Evolutionary conservation across 345 rosid species (phyloP).

Genomic region (Pseudoturritis turrita): DNA sequence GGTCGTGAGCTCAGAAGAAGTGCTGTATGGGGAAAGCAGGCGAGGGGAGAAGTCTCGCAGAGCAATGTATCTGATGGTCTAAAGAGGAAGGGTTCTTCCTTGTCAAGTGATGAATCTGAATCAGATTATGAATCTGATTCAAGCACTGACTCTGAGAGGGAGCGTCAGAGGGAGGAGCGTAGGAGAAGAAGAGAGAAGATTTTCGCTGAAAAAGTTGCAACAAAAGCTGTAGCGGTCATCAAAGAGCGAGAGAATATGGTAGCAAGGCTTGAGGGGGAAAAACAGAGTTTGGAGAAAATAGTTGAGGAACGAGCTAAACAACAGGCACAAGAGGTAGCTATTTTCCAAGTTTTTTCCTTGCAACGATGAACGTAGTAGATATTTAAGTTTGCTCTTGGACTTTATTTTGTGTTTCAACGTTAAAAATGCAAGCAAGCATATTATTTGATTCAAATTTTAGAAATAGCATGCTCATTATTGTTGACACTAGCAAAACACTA

Average conservation of each 20-base stretch:
- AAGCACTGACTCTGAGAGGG: slow-evolving; percentile 77
- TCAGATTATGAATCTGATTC: slow-evolving; percentile 55
- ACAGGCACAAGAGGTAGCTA: slow-evolving; percentile 82
- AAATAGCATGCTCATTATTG: slow-evolving; percentile 4
- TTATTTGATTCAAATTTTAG: neutral
- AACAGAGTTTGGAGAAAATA: slow-evolving; percentile 90
- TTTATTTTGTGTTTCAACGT: neutral
- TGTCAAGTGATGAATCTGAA: slow-evolving; percentile 40
- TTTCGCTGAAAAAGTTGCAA: slow-evolving; percentile 74
- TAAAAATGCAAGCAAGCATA: neutral
- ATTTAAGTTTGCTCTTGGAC: slow-evolving; percentile 1
- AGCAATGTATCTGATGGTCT: slow-evolving; percentile 40
- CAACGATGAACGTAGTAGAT: neutral
- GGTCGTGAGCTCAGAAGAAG: slow-evolving; percentile 33
- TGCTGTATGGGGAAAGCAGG: slow-evolving; percentile 37
- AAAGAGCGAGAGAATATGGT: slow-evolving; percentile 81
- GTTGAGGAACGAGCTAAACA: slow-evolving; percentile 91
- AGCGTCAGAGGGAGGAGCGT: slow-evolving; percentile 74
- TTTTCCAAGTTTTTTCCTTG: neutral
- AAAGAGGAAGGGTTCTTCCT: slow-evolving; percentile 46
- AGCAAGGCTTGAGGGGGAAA: slow-evolving; percentile 94
- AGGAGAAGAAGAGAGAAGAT: slow-evolving; percentile 61
- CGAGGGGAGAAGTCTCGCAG: slow-evolving; percentile 24
- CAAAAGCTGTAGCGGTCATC: slow-evolving; percentile 67
- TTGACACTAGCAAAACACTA: slow-evolving; percentile 4